Evolutionary conservation across 1,284 basidiomycete species (phyloP), one percentile per base, ranked within the genome.

Genomic region (Trichosporon asahii): DNA sequence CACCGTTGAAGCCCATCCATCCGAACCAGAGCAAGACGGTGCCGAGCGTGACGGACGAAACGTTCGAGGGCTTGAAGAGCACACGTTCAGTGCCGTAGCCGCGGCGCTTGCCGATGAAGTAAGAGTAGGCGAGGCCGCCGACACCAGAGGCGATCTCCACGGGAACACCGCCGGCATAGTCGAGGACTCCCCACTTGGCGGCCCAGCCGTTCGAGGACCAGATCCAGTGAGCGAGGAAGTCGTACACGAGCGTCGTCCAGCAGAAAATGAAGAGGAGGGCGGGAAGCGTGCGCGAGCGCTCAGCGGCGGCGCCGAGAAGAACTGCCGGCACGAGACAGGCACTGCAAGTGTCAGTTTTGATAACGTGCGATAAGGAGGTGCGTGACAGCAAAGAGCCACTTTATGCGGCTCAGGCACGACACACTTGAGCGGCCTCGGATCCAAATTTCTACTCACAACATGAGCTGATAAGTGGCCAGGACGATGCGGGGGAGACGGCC

Each of bases 1-100:
- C 88, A 25, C 85, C 87, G 79, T 85, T 85, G 80, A 85, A 87
- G 14, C 86, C 87, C 68, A 88, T 80, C 87, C 87, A 88, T 69
- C 94, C 94, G 79, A 96, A 91, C 94, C 94, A 97, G 69, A 97
- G 90, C 75, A 97, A 88, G 75, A 89, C 88, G 15, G 90, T 95
- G 73, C 95, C 95, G 66, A 98, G 88, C 68, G 90, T 90, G 77
- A 97, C 92, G 23, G 67, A 55, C 31, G 66, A 91, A 21, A 97
- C 93, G 80, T 96, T 97, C 83, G 95, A 93, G 9, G 95, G 95
- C 72, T 94, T 89, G 86, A 95, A 97, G 77, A 95, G 91, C 75
- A 93, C 85, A 27, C 93, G 85, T 78, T 95, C 91, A 57, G 90
- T 90, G 72, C 95, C 90, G 80, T 88, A 91, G 11, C 86, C 86